Evolutionary conservation across 306 rosid species (phyloP), one percentile per base, ranked within the genome.

Genomic region (Pachyrhizus erosus): DNA sequence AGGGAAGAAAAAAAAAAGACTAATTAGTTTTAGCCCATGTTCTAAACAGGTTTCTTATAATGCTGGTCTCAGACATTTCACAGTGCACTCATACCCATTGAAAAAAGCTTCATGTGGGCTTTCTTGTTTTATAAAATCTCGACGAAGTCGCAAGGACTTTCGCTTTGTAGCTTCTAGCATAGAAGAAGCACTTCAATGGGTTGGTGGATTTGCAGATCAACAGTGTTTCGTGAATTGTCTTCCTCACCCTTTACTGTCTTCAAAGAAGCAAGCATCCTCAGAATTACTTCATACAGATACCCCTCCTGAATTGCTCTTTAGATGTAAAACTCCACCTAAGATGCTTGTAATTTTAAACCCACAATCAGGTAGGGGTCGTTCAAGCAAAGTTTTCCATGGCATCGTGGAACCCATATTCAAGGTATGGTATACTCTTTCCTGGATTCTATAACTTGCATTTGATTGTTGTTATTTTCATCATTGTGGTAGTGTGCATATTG

Each of bases 281-380:
- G 99, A 93, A 77, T 87, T 96, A 78, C 77, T 90, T 85, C 96
- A 87, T 55, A 78, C 87, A 5, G 99, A 96, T 68, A 91, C 94
- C 71, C 98, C 99, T 82, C 96, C 99, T 17, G 99, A 96, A 75
- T 86, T 96, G 86, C 92, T 96, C 77, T 93, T 93, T 72, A 93
- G 90, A 87, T 96, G 99, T 80, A 96, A 96, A 91, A 96, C 88
- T 76, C 94, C 96, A 0, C 98, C 99, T 26, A 96, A 88, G 82
- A 92, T 96, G 93, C 99, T 96, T 58, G 99, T 96, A 69, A 96
- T 96, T 86, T 88, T 96, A 85, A 96, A 96, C 84, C 99, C 99
- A 60, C 94, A 89, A 75, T 96, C 99, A 13, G 99, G 99, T 33
- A 91, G 94, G 42, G 99, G 99, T 57, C 96, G 98, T 79, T 96